Evolutionary conservation across 106 monocot genomes (phyloP).

Genomic region (Dioscorea zingiberensis): DNA sequence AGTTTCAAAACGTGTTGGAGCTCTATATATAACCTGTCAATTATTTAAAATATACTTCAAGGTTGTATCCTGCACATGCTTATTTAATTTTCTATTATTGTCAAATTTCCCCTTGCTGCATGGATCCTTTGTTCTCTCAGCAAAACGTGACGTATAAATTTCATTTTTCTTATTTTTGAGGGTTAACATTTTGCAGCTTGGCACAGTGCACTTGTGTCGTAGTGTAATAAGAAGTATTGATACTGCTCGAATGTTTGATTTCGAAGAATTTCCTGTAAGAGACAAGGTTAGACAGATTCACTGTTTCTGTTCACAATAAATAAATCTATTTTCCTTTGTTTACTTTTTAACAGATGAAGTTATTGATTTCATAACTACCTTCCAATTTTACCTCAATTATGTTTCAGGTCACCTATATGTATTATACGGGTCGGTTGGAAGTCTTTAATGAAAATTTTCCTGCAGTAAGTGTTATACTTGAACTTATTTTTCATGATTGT

Average conservation of each 20-base stretch:
- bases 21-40: conserved; percentile 85
- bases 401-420: conserved; percentile 90
- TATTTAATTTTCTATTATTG: neutral
- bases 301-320: neutral
- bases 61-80: conserved; percentile 20
- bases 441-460: conserved; percentile 91
- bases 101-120: no score
- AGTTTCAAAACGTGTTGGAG: conserved; percentile 93
- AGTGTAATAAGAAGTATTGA: conserved; percentile 97
- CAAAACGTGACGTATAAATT: neutral
- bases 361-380: neutral
- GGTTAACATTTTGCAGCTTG: conserved; percentile 56
- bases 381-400: conserved; percentile 2
- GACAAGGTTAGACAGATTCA: conserved; percentile 53
- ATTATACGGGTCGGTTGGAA: conserved; percentile 94
- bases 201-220: conserved; percentile 87
- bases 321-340: neutral
- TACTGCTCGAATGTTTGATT: conserved; percentile 92
- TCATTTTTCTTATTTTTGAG: neutral
- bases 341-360: neutral
- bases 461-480: conserved; percentile 45
- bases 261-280: conserved; percentile 85
- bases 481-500: neutral
- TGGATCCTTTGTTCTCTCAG: no score
- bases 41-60: conserved; percentile 94